These are phyloP conservation scores for Tetrapisispora iriomotensis DNA, from an alignment of 805 yeast genomes.

Conservation along the genomic window DNA sequence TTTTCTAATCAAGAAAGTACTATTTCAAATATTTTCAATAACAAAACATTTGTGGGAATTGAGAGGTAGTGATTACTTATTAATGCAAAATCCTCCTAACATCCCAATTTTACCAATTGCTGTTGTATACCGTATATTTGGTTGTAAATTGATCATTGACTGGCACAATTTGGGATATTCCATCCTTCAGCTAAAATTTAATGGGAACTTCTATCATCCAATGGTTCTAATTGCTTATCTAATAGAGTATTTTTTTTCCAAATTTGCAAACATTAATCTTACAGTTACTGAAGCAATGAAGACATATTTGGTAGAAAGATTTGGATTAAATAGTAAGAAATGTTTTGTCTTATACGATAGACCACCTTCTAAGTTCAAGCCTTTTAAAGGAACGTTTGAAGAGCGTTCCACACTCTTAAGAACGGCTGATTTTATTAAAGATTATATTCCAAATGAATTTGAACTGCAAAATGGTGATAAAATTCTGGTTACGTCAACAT, in stretches of 20 bases:
- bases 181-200: slow-evolving; percentile 58
- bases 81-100: slow-evolving; percentile 90
- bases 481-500: slow-evolving; percentile 77
- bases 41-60: slow-evolving; percentile 40
- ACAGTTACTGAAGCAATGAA: slow-evolving; percentile 77
- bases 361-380: slow-evolving; percentile 62
- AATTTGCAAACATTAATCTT: slow-evolving; percentile 58
- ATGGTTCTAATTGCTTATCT: slow-evolving; percentile 48
- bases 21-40: slow-evolving; percentile 43
- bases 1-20: slow-evolving; percentile 40
- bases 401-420: slow-evolving; percentile 10
- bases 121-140: slow-evolving; percentile 44
- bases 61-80: slow-evolving; percentile 54
- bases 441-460: slow-evolving; percentile 28
- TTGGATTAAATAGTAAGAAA: slow-evolving; percentile 40
- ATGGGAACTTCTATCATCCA: slow-evolving; percentile 41
- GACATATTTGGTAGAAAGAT: slow-evolving; percentile 43
- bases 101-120: slow-evolving; percentile 68
- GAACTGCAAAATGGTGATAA: slow-evolving; percentile 37
- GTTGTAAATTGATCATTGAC: slow-evolving; percentile 66
- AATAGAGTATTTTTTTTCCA: slow-evolving; percentile 58
- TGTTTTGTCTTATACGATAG: slow-evolving; percentile 73
- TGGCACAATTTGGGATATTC: slow-evolving; percentile 95
- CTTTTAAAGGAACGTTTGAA: slow-evolving; percentile 28
- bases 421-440: slow-evolving; percentile 27